Evolutionary conservation across 23 red algal genomes (phyloP).

Genomic region (Gracilaria gracilis): DNA sequence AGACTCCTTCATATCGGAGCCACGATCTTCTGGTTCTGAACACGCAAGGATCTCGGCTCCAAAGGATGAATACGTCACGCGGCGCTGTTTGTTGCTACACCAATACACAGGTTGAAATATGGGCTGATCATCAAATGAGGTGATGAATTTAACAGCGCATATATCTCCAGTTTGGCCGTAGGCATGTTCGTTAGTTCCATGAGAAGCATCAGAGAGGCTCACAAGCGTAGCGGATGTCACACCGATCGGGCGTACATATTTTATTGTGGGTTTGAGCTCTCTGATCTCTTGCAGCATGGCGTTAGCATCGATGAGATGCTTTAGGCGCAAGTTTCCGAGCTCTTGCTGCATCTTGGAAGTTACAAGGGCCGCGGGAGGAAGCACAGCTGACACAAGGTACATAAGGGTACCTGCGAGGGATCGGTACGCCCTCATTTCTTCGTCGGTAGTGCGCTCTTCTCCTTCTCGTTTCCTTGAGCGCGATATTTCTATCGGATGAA

Average conservation of each 20-base stretch:
- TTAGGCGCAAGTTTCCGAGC: neutral
- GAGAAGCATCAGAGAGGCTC: slow-evolving; percentile 29
- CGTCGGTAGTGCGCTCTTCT: neutral
- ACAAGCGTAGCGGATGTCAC: too few species aligned
- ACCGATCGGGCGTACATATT: neutral
- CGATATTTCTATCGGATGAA: too few species aligned
- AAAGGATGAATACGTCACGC: too few species aligned
- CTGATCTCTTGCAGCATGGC: slow-evolving; percentile 6
- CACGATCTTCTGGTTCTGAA: too few species aligned
- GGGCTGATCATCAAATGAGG: too few species aligned
- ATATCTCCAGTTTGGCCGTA: slow-evolving; percentile 27
- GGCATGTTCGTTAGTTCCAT: neutral
- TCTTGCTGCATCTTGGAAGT: slow-evolving; percentile 4
- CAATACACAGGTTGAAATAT: too few species aligned
- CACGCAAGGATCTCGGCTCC: too few species aligned
- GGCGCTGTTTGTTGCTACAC: too few species aligned
- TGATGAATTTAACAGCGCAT: too few species aligned
- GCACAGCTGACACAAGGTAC: neutral
- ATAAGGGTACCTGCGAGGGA: slow-evolving; percentile 33
- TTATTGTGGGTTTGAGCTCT: neutral
- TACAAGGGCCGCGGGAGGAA: slow-evolving; percentile 5
- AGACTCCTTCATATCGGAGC: too few species aligned
- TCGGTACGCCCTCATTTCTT: neutral
- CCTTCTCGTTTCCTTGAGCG: too few species aligned
- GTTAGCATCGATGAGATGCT: too few species aligned